Base-by-base conservation (phyloP, 306 rosid species). In the Glycine soja region DNA sequence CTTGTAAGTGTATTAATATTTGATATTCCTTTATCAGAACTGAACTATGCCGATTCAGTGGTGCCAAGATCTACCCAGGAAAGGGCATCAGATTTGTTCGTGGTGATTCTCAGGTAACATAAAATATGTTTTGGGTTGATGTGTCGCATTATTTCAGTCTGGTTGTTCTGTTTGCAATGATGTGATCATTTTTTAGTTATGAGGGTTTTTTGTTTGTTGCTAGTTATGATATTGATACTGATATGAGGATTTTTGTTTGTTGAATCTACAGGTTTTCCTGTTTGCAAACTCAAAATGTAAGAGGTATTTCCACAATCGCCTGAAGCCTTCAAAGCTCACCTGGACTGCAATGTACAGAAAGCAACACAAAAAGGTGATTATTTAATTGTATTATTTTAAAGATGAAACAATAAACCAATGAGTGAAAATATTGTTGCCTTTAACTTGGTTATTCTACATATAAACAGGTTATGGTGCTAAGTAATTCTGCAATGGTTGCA, bases 301-400 rank as follows among this genome's bases (percentile, higher is more conserved):
- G 75, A 82, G 95, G 81, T 90, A 90, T 72, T 90, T 90, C 76
- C 95, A 92, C 91, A 92, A 92, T 62, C 81, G 86, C 15, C 53
- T 92, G 95, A 92, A 92, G 92, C 97, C 97, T 8, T 92, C 95
- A 0, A 92, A 92, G 91, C 95, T 92, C 42, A 90, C 95, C 52
- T 90, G 95, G 97, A 92, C 95, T 66, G 97, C 97, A 66, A 92
- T 92, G 97, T 92, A 69, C 69, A 83, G 97, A 87, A 93, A 93
- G 91, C 97, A 93, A 47, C 97, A 88, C 65, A 94, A 92, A 88
- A 94, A 92, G 96, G 98, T 92, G 46, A 46, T 70, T 58, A 2
- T 15, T 15, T 66, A 16, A 38, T 56, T 47, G 8, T 12, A 64
- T 10, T 58, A 0, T 15, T 51, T 81, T 14, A n/a, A 13, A 0